phyloP scores from a whole-genome alignment of 345 rosid species.

The Boechera stricta region DNA sequence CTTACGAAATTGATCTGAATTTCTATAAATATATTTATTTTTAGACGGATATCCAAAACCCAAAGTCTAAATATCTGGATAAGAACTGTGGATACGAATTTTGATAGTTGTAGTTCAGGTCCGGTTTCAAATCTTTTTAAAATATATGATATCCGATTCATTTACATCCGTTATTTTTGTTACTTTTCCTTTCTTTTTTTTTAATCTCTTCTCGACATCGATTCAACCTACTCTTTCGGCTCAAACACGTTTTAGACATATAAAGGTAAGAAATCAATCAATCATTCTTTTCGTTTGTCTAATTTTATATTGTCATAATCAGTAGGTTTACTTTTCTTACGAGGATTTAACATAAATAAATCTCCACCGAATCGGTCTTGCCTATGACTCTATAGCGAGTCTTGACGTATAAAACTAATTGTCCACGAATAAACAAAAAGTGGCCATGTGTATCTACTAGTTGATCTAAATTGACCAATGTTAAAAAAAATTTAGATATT shows the following conservation, averaged over 20 bases:
- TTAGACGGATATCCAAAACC: too few relatives aligned
- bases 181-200: background rate
- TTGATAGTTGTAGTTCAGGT: too few relatives aligned
- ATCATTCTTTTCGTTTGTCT: constrained; percentile 24
- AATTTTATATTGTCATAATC: background rate
- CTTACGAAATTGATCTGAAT: background rate
- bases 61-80: too few relatives aligned
- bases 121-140: too few relatives aligned
- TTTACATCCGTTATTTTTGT: background rate
- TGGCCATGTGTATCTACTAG: constrained; percentile 27
- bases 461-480: constrained; percentile 35
- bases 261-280: background rate
- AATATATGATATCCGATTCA: background rate
- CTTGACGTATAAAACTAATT: constrained; percentile 22
- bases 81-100: too few relatives aligned
- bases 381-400: constrained; percentile 1
- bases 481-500: constrained; percentile 15
- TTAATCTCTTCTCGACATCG: background rate
- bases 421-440: constrained; percentile 38
- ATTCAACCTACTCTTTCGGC: constrained; percentile 31
- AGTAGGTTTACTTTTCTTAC: background rate
- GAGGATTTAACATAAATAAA: background rate
- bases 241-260: constrained; percentile 23
- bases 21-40: too few relatives aligned
- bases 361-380: constrained; percentile 29